Conservation (phyloP, 2,329 filamentous ascomycete genomes). For the Paramyrothecium sp. region DNA sequence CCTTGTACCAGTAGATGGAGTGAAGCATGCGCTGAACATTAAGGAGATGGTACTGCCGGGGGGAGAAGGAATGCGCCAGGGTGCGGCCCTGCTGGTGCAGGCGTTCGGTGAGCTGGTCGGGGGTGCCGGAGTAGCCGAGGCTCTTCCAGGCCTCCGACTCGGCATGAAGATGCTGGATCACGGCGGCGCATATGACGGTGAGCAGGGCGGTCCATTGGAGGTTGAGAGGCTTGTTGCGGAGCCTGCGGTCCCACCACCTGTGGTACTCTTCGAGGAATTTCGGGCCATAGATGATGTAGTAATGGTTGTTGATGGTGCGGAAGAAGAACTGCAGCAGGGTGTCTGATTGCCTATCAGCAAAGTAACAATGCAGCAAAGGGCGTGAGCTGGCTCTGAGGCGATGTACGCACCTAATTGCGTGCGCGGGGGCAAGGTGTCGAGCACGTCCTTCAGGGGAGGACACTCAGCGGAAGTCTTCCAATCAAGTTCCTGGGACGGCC, state of each 20-base stretch:
- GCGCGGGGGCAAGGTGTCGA: constrained; percentile 20
- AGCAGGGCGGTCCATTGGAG: constrained; percentile 27
- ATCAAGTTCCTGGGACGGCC: background rate
- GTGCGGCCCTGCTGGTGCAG: constrained; percentile 21
- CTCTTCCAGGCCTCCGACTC: constrained; percentile 6
- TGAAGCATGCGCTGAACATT: constrained; percentile 27
- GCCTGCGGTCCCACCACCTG: constrained; percentile 25
- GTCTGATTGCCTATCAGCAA: constrained; percentile 14
- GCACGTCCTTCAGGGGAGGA: constrained; percentile 15
- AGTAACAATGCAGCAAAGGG: background rate
- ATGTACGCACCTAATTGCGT: constrained; percentile 21
- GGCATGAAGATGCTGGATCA: constrained; percentile 23
- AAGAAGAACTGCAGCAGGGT: constrained; percentile 24
- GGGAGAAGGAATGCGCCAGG: constrained; percentile 21
- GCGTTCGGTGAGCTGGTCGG: constrained; percentile 19
- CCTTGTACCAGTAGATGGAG: constrained; percentile 30
- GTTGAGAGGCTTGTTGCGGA: constrained; percentile 14
- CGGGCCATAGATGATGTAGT: constrained; percentile 29
- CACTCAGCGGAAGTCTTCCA: constrained; percentile 5
- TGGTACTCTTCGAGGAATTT: constrained; percentile 26
- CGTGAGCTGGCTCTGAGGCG: background rate
- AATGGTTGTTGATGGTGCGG: constrained; percentile 28
- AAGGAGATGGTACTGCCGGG: constrained; percentile 23
- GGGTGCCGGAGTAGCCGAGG: background rate
- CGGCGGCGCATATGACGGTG: constrained; percentile 24